These are phyloP conservation scores for Testicularia cyperi DNA, from an alignment of 1,284 basidiomycete species.

Conservation along the genomic window DNA sequence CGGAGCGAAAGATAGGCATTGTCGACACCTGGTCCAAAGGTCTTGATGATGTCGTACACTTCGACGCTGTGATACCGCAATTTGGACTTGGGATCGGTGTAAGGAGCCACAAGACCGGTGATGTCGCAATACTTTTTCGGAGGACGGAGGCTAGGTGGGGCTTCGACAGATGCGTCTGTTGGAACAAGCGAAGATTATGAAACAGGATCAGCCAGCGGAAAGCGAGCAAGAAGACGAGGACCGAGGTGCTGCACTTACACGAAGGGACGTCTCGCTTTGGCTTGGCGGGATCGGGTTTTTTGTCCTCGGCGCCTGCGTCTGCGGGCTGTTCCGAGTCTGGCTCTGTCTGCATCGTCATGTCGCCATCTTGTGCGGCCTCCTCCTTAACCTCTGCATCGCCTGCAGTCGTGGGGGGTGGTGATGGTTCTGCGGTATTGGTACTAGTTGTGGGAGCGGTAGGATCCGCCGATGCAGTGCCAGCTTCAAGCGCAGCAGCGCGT, in stretches of 20 bases:
- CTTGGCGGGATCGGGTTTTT: conserved; percentile 1
- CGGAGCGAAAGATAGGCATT: conserved; percentile 53
- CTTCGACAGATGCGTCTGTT: conserved; percentile 77
- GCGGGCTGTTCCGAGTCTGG: neutral
- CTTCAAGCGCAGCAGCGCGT: conserved; percentile 6
- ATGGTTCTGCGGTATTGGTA: too few species aligned
- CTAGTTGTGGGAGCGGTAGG: too few species aligned
- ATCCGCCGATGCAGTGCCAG: too few species aligned
- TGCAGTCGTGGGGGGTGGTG: too few species aligned
- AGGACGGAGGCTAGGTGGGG: conserved; percentile 77
- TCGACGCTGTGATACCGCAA: conserved; percentile 82
- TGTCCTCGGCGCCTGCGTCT: neutral
- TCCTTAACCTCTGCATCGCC: neutral
- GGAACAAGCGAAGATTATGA: too few species aligned
- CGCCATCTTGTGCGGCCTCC: neutral
- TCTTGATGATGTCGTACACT: conserved; percentile 78
- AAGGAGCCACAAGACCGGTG: conserved; percentile 79
- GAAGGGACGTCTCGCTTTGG: conserved; percentile 19
- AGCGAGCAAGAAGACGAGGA: too few species aligned
- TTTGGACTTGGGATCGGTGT: conserved; percentile 79
- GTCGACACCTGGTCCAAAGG: conserved; percentile 63
- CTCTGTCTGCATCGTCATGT: too few species aligned
- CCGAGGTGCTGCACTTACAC: conserved; percentile 13
- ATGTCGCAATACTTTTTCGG: conserved; percentile 81
- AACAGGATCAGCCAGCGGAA: too few species aligned